phyloP scores from a whole-genome alignment of 108 stramenopile genomes.

The Nannochloropsis oceanica region DNA sequence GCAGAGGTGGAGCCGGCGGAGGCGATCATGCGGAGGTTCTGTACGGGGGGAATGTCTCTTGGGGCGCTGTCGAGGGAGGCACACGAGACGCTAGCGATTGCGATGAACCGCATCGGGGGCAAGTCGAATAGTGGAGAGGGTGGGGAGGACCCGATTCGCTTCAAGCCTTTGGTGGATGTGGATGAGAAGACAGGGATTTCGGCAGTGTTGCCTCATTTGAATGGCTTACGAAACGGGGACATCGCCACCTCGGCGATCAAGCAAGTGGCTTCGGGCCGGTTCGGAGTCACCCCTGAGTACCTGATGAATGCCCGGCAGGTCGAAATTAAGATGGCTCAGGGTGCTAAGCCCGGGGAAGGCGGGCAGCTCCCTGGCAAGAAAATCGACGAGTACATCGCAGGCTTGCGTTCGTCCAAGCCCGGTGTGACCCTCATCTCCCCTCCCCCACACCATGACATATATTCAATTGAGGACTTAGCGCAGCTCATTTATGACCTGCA shows the following conservation, averaged over 20 bases:
- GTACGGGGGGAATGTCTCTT: slow-evolving; percentile 34
- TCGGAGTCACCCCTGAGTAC: slow-evolving; percentile 39
- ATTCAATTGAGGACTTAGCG: slow-evolving; percentile 33
- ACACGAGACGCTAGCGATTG: slow-evolving; percentile 36
- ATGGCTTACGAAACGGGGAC: slow-evolving; percentile 34
- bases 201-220: slow-evolving; percentile 25
- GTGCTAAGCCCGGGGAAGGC: slow-evolving; percentile 39
- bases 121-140: slow-evolving; percentile 36
- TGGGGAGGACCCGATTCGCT: slow-evolving; percentile 33
- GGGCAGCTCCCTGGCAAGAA: slow-evolving; percentile 33
- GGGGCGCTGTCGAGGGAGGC: slow-evolving; percentile 33
- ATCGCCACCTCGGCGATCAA: slow-evolving; percentile 28
- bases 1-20: slow-evolving; percentile 26
- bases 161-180: slow-evolving; percentile 22
- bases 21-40: slow-evolving; percentile 31
- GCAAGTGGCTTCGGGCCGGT: slow-evolving; percentile 38
- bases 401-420: slow-evolving; percentile 23
- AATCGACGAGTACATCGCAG: slow-evolving; percentile 27
- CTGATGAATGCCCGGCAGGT: slow-evolving; percentile 33
- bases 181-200: slow-evolving; percentile 18
- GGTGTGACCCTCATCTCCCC: slow-evolving; percentile 34
- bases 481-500: slow-evolving; percentile 39
- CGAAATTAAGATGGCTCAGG: slow-evolving; percentile 36
- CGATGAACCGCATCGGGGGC: slow-evolving; percentile 34
- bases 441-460: slow-evolving; percentile 38